Evolutionary conservation across 2,329 filamentous ascomycete species (phyloP), one percentile per base, ranked within the genome.

Genomic region (Aspergillus sp.): DNA sequence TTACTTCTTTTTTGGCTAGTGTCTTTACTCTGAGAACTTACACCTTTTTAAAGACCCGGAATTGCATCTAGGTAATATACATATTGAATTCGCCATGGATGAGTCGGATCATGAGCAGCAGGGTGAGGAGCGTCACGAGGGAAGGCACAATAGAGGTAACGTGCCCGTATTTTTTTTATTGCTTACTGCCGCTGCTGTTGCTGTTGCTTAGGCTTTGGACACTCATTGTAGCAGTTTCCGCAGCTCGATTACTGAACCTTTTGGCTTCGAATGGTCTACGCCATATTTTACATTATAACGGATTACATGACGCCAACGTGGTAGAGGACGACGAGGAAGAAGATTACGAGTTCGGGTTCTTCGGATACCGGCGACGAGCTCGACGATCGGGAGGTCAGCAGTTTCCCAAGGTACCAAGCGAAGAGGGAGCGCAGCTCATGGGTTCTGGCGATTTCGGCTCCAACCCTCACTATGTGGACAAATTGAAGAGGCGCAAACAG

Each of bases 401-500:
- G 48, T 93, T 93, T 61, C 91, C 93, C n/a, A 90, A 90, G 68
- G 87, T 97, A 0, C 94, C 94, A 0, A 97, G 89, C 69, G 87
- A 90, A 10, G 83, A 87, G 63, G 94, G 95, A 7, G 82, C 77
- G 52, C 86, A 89, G 67, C 79, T 98, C 63, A 97, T 98, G 92
- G 82, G 86, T 41, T 89, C 88, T 30, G 94, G 94, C 1, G 82
- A 81, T 2, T 98, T 97, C 77, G 94, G 94, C 36, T 81, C 82
- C 17, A 89, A 87, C 59, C 84, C 89, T 80, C 67, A 80, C 79
- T 65, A 82, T 76, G 62, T 81, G 70, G 62, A 85, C 79, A 72
- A 74, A 50, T 68, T 78, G 45, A 75, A 77, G 62, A 86, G 88
- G 72, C 84, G 86, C 64, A 87, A 85, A 66, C 81, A 79, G 67